Evolutionary conservation across 2,329 filamentous ascomycete genomes (phyloP).

Genomic region (Corynespora cassiicola): DNA sequence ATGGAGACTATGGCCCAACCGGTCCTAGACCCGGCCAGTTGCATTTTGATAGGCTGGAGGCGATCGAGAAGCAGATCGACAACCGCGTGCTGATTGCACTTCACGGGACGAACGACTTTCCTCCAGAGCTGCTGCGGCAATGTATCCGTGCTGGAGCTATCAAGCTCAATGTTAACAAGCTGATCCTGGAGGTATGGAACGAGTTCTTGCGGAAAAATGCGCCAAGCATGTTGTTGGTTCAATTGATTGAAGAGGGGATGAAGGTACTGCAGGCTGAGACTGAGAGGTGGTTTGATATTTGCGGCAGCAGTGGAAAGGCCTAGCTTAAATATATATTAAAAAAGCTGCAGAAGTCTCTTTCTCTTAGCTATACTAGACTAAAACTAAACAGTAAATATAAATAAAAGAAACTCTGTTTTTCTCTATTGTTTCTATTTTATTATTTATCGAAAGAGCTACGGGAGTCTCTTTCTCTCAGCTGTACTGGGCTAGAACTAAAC

Average conservation of each 20-base stretch:
- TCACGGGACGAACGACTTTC: conserved; percentile 65
- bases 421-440: too few species aligned
- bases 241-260: conserved; percentile 56
- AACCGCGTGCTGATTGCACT: conserved; percentile 58
- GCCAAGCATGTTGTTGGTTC: conserved; percentile 30
- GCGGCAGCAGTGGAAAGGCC: conserved; percentile 54
- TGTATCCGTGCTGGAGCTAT: conserved; percentile 61
- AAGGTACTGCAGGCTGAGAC: conserved; percentile 50
- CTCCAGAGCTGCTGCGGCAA: conserved; percentile 55
- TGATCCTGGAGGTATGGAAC: conserved; percentile 56
- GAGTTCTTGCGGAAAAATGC: conserved; percentile 50
- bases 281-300: conserved; percentile 58
- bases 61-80: conserved; percentile 37
- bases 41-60: conserved; percentile 37
- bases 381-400: too few species aligned
- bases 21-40: conserved; percentile 51
- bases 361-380: too few species aligned
- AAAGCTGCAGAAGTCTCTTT: too few species aligned
- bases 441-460: too few species aligned
- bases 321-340: conserved; percentile 21
- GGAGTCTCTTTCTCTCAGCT: too few species aligned
- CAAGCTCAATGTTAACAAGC: conserved; percentile 66
- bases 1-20: conserved; percentile 72
- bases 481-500: too few species aligned
- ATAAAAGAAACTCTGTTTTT: too few species aligned